These are phyloP conservation scores for Papiliotrema laurentii DNA, from an alignment of 1,284 basidiomycete genomes.

Conservation along the genomic window DNA sequence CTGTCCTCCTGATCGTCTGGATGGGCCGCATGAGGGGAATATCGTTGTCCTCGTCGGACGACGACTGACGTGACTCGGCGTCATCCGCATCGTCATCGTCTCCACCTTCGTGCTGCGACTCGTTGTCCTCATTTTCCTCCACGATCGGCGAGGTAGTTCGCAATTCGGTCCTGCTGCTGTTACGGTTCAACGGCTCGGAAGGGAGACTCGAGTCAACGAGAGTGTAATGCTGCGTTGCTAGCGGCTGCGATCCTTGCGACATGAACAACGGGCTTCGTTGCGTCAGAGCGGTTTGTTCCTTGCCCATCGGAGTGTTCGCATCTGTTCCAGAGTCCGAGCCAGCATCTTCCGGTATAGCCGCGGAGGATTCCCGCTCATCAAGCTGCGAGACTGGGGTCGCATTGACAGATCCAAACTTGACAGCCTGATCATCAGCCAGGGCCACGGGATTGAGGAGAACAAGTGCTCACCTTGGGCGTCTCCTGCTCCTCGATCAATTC, in stretches of 20 bases:
- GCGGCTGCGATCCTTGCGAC: not conserved
- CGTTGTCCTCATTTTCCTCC: slow-evolving; percentile 1
- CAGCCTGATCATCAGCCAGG: no score
- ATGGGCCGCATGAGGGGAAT: not conserved
- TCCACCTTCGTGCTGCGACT: not conserved
- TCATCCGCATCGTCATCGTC: not conserved
- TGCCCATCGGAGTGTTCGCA: not conserved
- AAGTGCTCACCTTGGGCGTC: not conserved
- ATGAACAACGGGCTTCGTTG: not conserved
- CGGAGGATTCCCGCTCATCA: not conserved
- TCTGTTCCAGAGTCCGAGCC: not conserved
- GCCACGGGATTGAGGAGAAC: no score
- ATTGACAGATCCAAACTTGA: no score
- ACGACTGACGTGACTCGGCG: not conserved
- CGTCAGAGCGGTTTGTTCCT: not conserved
- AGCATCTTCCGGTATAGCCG: not conserved
- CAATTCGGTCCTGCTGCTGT: not conserved
- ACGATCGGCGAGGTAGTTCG: slow-evolving; percentile 1
- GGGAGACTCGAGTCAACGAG: not conserved
- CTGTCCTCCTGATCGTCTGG: not conserved
- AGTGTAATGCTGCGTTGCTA: slow-evolving; percentile 3
- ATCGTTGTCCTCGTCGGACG: not conserved
- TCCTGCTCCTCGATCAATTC: not conserved
- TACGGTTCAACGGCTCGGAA: not conserved
- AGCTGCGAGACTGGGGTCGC: no score